phyloP scores from a whole-genome alignment of 2,329 filamentous ascomycete species.

The Phialophora expanda region DNA sequence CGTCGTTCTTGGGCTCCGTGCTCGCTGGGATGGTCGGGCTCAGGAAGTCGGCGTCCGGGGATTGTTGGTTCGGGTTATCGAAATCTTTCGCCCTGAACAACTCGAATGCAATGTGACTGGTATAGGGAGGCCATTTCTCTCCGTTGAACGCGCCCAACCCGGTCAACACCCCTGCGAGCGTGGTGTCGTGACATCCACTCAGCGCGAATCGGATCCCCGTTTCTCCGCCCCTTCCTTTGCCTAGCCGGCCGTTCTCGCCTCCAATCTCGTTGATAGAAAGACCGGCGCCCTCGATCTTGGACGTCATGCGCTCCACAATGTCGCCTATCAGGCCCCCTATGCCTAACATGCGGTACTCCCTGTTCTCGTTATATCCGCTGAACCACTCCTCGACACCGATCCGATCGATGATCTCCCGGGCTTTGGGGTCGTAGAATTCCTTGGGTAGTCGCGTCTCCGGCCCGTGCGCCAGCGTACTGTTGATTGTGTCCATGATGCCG shows the following conservation, averaged over 20 bases:
- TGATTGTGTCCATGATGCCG: constrained; percentile 93
- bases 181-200: constrained; percentile 91
- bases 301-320: constrained; percentile 75
- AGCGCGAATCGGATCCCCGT: constrained; percentile 73
- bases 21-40: constrained; percentile 39
- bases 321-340: constrained; percentile 87
- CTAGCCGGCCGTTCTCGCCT: constrained; percentile 46
- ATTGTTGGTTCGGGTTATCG: constrained; percentile 37
- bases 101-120: constrained; percentile 88
- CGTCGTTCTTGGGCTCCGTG: constrained; percentile 41
- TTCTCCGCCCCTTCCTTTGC: constrained; percentile 54
- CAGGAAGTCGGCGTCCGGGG: constrained; percentile 25
- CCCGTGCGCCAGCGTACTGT: constrained; percentile 84
- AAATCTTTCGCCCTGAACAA: constrained; percentile 68
- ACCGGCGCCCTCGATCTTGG: constrained; percentile 64
- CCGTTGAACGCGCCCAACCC: constrained; percentile 78
- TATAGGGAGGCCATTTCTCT: constrained; percentile 87
- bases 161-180: constrained; percentile 76
- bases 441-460: constrained; percentile 76
- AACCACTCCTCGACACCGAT: constrained; percentile 94
- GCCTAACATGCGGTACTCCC: constrained; percentile 86
- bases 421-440: constrained; percentile 84
- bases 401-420: constrained; percentile 69
- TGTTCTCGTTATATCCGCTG: constrained; percentile 78
- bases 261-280: constrained; percentile 60